These are phyloP conservation scores for Kodamaea kaohsiungensis DNA, from an alignment of 805 yeast species.

Conservation along the genomic window DNA sequence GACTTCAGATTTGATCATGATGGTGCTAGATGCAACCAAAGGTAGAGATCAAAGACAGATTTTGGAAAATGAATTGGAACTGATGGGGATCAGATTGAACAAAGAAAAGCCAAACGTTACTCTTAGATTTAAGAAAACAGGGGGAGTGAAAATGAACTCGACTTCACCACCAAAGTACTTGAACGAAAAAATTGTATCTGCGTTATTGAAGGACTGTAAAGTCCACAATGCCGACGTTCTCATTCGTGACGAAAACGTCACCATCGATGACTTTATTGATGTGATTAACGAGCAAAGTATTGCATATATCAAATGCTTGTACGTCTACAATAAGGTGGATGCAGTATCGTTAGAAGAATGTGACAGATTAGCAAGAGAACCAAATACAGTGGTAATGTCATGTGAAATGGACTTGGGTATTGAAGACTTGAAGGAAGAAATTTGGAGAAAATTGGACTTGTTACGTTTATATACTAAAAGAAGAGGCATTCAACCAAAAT, in stretches of 20 bases:
- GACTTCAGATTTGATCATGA: slow-evolving; percentile 87
- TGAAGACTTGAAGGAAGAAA: slow-evolving; percentile 85
- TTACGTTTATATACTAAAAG: slow-evolving; percentile 85
- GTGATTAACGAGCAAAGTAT: slow-evolving; percentile 85
- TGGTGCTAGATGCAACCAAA: slow-evolving; percentile 96
- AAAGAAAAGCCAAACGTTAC: slow-evolving; percentile 75
- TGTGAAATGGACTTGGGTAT: slow-evolving; percentile 87
- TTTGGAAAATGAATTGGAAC: slow-evolving; percentile 84
- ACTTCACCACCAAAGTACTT: slow-evolving; percentile 79
- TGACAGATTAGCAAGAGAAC: slow-evolving; percentile 87
- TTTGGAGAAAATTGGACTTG: slow-evolving; percentile 85
- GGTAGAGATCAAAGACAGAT: slow-evolving; percentile 86
- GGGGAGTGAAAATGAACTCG: slow-evolving; percentile 85
- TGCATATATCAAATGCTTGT: slow-evolving; percentile 85
- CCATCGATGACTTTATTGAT: slow-evolving; percentile 91
- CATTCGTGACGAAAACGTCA: slow-evolving; percentile 82
- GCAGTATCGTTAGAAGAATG: slow-evolving; percentile 94
- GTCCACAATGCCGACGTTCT: slow-evolving; percentile 93
- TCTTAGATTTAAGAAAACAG: slow-evolving; percentile 78
- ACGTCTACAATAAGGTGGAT: slow-evolving; percentile 93
- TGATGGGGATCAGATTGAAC: slow-evolving; percentile 90
- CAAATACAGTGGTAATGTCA: slow-evolving; percentile 91
- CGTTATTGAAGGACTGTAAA: slow-evolving; percentile 80
- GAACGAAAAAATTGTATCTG: slow-evolving; percentile 76
- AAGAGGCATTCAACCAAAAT: slow-evolving; percentile 79